A percentile compares a stretch with the other conserved stretches of the same genome.
phyloP scores from a whole-genome alignment of 768 basidiomycete species.

The Dendrothele bispora region DNA sequence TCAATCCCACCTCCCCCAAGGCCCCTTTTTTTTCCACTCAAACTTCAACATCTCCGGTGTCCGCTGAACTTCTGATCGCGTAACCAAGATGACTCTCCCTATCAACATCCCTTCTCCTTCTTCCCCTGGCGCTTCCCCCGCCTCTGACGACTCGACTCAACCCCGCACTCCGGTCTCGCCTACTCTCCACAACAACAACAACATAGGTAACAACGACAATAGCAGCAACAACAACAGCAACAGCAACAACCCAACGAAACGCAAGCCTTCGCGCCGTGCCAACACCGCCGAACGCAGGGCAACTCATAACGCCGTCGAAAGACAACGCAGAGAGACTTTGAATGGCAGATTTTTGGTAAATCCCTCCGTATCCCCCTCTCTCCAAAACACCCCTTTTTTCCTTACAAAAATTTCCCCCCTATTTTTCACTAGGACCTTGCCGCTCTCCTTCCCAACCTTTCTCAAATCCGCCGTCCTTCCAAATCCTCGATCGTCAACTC shows the following conservation, averaged over 20 bases:
- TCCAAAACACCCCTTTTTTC: no score
- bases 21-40: constrained; percentile 15
- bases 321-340: constrained; percentile 88
- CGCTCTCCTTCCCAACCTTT: constrained; percentile 85
- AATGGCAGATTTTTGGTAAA: constrained; percentile 88
- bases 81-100: constrained; percentile 41
- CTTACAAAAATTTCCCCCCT: constrained; percentile 5
- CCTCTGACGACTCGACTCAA: constrained; percentile 42
- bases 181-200: constrained; percentile 35
- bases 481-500: constrained; percentile 98
- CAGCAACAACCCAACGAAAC: constrained; percentile 39
- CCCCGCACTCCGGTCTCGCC: constrained; percentile 49
- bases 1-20: constrained; percentile 13
- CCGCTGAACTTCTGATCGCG: constrained; percentile 45
- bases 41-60: constrained; percentile 21
- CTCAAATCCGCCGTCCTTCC: constrained; percentile 88
- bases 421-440: constrained; percentile 74
- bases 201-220: constrained; percentile 18
- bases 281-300: constrained; percentile 97
- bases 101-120: constrained; percentile 39
- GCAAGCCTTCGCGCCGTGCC: constrained; percentile 84
- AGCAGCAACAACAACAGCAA: constrained; percentile 16
- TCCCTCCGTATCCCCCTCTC: no score
- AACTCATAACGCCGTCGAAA: constrained; percentile 96
- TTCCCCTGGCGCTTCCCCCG: constrained; percentile 35